These are phyloP conservation scores for Cercospora zeae-maydis DNA, from an alignment of 2,329 filamentous ascomycete species.

Conservation along the genomic window DNA sequence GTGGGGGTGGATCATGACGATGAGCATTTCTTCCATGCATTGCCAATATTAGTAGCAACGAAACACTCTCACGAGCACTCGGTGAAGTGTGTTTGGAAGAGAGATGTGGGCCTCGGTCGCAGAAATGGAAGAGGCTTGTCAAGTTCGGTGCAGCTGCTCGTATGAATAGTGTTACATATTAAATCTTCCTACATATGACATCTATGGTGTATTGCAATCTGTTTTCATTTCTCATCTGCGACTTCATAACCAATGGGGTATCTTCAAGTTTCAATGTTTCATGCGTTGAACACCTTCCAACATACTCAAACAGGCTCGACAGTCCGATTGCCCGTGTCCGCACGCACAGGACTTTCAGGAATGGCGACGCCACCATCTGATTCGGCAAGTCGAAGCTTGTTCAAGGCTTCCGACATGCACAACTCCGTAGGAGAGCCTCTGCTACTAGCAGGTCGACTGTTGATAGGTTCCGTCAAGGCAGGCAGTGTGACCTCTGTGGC, in stretches of 20 bases:
- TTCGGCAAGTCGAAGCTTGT: constrained; percentile 21
- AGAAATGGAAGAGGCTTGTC: not conserved
- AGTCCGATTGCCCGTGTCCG: constrained; percentile 10
- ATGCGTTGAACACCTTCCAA: not conserved
- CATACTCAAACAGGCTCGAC: constrained; percentile 22
- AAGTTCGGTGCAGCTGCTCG: not conserved
- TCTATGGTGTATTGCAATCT: not conserved
- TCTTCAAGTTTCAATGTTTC: not conserved
- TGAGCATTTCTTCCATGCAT: not conserved
- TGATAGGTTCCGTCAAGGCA: constrained; percentile 45
- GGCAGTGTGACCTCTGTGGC: constrained; percentile 70
- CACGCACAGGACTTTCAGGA: constrained; percentile 18
- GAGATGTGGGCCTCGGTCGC: not conserved
- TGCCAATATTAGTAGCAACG: not conserved
- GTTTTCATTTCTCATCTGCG: not conserved
- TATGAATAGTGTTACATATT: not conserved
- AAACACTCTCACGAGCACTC: not conserved
- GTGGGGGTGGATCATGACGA: not conserved
- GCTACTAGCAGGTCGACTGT: constrained; percentile 5
- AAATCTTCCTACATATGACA: not conserved
- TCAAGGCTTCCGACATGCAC: constrained; percentile 22
- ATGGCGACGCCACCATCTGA: constrained; percentile 22
- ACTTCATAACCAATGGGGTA: not conserved
- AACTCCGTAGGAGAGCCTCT: constrained; percentile 12
- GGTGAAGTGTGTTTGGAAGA: not conserved